Conservation (phyloP, 768 basidiomycete species). For the Boletus edulis region DNA sequence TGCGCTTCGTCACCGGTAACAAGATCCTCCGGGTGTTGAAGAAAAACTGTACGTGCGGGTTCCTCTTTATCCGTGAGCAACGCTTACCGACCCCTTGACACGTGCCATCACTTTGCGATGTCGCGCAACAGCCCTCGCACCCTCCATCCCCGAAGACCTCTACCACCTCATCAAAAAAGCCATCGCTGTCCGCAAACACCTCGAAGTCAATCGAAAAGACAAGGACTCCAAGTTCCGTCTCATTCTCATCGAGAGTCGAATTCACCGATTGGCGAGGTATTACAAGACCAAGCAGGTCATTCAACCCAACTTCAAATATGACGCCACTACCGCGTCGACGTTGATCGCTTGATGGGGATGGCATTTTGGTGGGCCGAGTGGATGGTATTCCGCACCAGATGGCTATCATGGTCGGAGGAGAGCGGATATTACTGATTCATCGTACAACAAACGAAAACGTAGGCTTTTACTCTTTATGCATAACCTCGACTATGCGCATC, state of each 20-base stretch:
- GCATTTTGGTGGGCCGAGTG: background rate
- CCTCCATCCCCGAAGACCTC: slow-evolving; percentile 97
- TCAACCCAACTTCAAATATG: slow-evolving; percentile 98
- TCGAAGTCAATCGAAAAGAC: slow-evolving; percentile 97
- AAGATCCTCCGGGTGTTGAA: slow-evolving; percentile 99
- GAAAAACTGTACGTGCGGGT: slow-evolving; percentile 69
- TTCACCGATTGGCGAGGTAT: slow-evolving; percentile 96
- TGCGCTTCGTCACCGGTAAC: slow-evolving; percentile 98
- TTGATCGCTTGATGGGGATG: slow-evolving; percentile 62
- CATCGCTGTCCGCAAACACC: slow-evolving; percentile 97
- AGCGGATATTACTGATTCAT: background rate
- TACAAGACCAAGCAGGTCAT: slow-evolving; percentile 99
- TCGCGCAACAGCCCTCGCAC: slow-evolving; percentile 73
- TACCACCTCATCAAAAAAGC: slow-evolving; percentile 99
- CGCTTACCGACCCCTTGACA: background rate
- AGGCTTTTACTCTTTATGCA: slow-evolving; percentile 20
- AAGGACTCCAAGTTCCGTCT: slow-evolving; percentile 97
- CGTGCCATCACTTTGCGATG: background rate
- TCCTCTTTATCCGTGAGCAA: background rate
- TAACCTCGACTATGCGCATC: slow-evolving; percentile 10
- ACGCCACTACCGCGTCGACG: slow-evolving; percentile 91
- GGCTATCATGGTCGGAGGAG: background rate
- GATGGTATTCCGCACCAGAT: background rate
- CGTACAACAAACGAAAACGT: slow-evolving; percentile 16
- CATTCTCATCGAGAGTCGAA: slow-evolving; percentile 98